These are phyloP conservation scores for Pythium sukuiense DNA, from an alignment of 352 stramenopile species.

Conservation along the genomic window DNA sequence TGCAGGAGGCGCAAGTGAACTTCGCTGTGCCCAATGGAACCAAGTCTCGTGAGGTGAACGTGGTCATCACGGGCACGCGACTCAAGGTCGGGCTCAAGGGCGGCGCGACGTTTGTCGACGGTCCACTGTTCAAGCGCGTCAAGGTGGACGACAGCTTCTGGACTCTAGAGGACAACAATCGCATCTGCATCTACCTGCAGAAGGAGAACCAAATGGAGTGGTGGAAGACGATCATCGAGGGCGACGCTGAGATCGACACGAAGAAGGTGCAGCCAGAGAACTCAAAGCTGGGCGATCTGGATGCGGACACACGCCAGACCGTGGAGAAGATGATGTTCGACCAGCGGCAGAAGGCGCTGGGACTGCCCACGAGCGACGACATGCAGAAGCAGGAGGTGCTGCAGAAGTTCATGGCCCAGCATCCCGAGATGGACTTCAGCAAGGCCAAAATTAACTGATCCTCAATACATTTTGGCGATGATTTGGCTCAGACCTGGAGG, in stretches of 20 bases:
- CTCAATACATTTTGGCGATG: constrained; percentile 11
- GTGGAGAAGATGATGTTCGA: constrained; percentile 99
- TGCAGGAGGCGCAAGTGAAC: constrained; percentile 94
- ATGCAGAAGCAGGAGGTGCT: constrained; percentile 97
- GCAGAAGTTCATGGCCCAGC: constrained; percentile 98
- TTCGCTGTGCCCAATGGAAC: constrained; percentile 93
- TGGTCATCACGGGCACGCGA: constrained; percentile 90
- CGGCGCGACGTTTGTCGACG: constrained; percentile 82
- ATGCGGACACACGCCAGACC: constrained; percentile 98
- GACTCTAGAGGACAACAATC: constrained; percentile 94
- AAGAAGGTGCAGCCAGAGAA: constrained; percentile 99
- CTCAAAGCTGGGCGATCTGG: constrained; percentile 96
- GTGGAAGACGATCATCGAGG: constrained; percentile 97
- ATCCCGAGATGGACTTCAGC: constrained; percentile 99
- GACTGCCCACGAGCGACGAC: constrained; percentile 96
- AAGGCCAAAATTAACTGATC: constrained; percentile 97
- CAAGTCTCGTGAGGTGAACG: constrained; percentile 91
- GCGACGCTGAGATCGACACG: constrained; percentile 97
- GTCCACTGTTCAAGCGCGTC: constrained; percentile 92
- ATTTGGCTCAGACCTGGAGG: constrained; percentile 7
- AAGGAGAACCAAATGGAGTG: constrained; percentile 99
- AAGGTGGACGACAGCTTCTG: constrained; percentile 99
- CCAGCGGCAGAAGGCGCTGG: constrained; percentile 97
- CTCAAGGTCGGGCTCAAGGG: constrained; percentile 91
- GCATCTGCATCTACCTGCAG: constrained; percentile 93